A percentile compares a stretch with the other conserved stretches of the same genome.
These are phyloP conservation scores for Canavalia ensiformis DNA, from an alignment of 306 rosid genomes.

Conservation along the genomic window DNA sequence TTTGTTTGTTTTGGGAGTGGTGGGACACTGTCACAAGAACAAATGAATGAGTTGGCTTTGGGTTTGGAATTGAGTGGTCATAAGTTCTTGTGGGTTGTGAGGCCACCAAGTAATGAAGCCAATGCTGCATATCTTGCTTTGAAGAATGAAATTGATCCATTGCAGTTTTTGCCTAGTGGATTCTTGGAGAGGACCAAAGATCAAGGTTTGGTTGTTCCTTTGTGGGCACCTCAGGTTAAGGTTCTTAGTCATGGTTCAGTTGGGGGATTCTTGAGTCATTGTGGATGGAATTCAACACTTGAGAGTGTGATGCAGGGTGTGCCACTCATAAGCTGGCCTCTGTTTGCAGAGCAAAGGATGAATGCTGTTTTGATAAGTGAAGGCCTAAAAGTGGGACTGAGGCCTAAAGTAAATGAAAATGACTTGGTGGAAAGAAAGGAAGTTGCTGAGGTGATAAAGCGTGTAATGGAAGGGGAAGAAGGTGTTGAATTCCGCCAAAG, in stretches of 20 bases:
- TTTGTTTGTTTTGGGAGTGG: constrained; percentile 36
- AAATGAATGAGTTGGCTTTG: constrained; percentile 43
- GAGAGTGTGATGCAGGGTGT: constrained; percentile 49
- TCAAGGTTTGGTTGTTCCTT: background rate
- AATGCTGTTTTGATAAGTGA: constrained; percentile 29
- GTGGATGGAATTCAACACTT: constrained; percentile 7
- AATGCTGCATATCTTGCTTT: background rate
- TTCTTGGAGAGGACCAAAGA: constrained; percentile 23
- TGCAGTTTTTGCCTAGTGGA: background rate
- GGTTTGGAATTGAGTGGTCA: constrained; percentile 48
- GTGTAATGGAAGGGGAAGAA: constrained; percentile 42
- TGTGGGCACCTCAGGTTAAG: constrained; percentile 11
- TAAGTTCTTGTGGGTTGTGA: constrained; percentile 45
- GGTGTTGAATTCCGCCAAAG: background rate
- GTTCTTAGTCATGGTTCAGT: background rate
- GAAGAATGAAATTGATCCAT: background rate
- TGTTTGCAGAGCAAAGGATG: constrained; percentile 47
- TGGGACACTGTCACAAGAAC: constrained; percentile 40
- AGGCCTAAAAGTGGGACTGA: constrained; percentile 38
- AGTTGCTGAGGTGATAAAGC: constrained; percentile 38
- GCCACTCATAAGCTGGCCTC: constrained; percentile 46
- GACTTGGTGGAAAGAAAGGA: constrained; percentile 46
- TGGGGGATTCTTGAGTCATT: constrained; percentile 11
- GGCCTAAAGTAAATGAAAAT: constrained; percentile 21
- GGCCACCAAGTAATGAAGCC: constrained; percentile 19